These are phyloP conservation scores for Maudiozyma pseudohumilis DNA, from an alignment of 805 yeast genomes.

Conservation along the genomic window DNA sequence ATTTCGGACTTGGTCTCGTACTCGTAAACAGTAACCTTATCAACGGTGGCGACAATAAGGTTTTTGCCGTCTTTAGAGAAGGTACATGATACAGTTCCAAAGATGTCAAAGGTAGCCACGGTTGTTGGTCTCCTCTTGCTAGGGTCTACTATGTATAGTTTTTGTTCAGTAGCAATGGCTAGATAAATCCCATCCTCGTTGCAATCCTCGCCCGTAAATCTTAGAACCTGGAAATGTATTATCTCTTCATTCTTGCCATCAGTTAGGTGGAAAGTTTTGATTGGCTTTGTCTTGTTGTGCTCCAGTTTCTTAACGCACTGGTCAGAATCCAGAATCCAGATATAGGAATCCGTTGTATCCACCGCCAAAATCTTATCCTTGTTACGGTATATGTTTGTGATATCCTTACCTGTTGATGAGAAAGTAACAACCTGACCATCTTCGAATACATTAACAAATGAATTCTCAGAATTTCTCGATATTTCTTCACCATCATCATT, in stretches of 20 bases:
- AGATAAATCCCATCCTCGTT: conserved; percentile 13
- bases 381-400: conserved; percentile 31
- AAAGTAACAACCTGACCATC: conserved; percentile 26
- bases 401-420: conserved; percentile 27
- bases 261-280: conserved; percentile 28
- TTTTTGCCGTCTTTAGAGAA: conserved; percentile 15
- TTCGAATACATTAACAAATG: conserved; percentile 23
- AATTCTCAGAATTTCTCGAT: conserved; percentile 12
- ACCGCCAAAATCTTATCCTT: conserved; percentile 29
- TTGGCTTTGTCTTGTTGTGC: conserved; percentile 25
- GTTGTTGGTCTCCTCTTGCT: conserved; percentile 28
- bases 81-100: conserved; percentile 12
- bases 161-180: conserved; percentile 25
- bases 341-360: conserved; percentile 25
- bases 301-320: conserved; percentile 27
- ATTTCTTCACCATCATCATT: conserved; percentile 7
- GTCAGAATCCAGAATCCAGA: conserved; percentile 30
- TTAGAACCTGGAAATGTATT: conserved; percentile 21
- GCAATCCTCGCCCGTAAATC: background rate
- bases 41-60: conserved; percentile 16
- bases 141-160: conserved; percentile 61
- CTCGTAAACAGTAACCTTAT: conserved; percentile 13
- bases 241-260: conserved; percentile 28
- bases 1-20: conserved; percentile 10
- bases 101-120: conserved; percentile 14